Evolutionary conservation across 257 asterid species (phyloP).

Genomic region (Capsicum baccatum): DNA sequence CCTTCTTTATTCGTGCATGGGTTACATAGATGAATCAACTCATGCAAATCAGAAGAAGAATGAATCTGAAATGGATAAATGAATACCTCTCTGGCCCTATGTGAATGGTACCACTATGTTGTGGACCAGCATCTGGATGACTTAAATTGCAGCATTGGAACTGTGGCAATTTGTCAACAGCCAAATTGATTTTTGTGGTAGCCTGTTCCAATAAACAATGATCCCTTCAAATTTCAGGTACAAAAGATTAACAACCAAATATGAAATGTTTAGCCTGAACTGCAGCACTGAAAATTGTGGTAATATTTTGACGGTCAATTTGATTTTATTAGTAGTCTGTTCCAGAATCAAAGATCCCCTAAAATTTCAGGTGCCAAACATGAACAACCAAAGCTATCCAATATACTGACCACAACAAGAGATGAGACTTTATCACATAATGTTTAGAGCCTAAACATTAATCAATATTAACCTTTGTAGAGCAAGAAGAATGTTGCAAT

Average conservation of each 20-base stretch:
- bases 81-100: slow-evolving; percentile 87
- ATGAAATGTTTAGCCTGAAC: background rate
- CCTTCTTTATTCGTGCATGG: background rate
- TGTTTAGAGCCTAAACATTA: background rate
- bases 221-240: slow-evolving; percentile 32
- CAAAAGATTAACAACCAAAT: slow-evolving; percentile 18
- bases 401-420: slow-evolving; percentile 10
- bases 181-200: slow-evolving; percentile 91
- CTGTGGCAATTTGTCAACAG: slow-evolving; percentile 77
- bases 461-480: slow-evolving; percentile 1
- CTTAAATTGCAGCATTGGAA: slow-evolving; percentile 72
- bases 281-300: background rate
- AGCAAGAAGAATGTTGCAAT: background rate
- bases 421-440: background rate
- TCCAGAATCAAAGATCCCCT: background rate
- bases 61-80: slow-evolving; percentile 30
- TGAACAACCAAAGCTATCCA: slow-evolving; percentile 4
- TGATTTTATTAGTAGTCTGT: background rate
- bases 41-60: slow-evolving; percentile 16
- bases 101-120: slow-evolving; percentile 94
- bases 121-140: slow-evolving; percentile 77
- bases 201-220: slow-evolving; percentile 63
- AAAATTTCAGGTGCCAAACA: background rate
- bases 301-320: background rate
- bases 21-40: slow-evolving; percentile 12